Evolutionary conservation across 345 rosid genomes (phyloP), one percentile per base, ranked within the genome.

Genomic region (Gossypium arboreum): DNA sequence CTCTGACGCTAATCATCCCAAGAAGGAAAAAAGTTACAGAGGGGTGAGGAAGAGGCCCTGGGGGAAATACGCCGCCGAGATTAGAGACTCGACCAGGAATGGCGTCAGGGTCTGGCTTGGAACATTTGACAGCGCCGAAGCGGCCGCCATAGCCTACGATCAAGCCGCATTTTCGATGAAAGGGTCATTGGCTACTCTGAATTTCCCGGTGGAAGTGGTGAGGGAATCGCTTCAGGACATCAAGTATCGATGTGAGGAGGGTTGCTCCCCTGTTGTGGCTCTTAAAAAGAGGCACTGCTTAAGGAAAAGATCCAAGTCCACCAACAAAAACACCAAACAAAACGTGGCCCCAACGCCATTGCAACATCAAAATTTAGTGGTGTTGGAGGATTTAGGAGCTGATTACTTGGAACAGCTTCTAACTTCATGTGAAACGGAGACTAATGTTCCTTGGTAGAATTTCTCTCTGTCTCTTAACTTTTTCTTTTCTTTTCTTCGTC

Each of bases 11-110:
- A 81, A 74, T 27, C 65, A 41, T 5, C 1, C 68, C 43, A 75
- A 50, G 34, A 80, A 78, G 57, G 85, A 82, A 24, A 89, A 74
- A 56, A 67, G 87, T 3, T 88, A 84, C 75, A 78, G 94, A 83
- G 94, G 94, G 20, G 94, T 90, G 0, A 79, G 97, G 77, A 86
- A 73, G 83, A 66, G 97, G 77, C 97, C 94, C 0, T 90, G 97
- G 94, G 94, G 97, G 6, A 88, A 88, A 45, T 89, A 16, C 8
- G 97, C 94, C 1, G 97, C 97, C 0, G 97, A 91, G 84, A 89
- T 91, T 29, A 84, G 97, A 67, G 94, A 91, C 70, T 87, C 94
- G 0, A 86, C 92, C 0, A 82, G 88, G 48, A 82, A 88, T 3
- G 94, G 97, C 0, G 80, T 78, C 10, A 79, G 97, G 78, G 94